phyloP scores from a whole-genome alignment of 345 rosid genomes.

The Noccaea bulbosa region DNA sequence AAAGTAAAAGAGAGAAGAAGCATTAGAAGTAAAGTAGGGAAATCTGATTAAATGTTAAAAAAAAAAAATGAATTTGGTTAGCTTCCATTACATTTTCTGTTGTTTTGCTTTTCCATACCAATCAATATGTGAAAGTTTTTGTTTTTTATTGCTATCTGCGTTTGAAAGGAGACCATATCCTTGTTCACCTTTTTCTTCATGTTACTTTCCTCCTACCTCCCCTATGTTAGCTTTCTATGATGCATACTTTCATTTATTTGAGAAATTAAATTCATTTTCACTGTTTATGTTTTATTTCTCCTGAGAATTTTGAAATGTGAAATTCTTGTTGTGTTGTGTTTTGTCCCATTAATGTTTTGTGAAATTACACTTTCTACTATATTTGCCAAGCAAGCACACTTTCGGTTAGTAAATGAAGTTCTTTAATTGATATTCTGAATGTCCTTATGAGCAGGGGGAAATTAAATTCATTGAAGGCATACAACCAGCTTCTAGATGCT shows the following conservation, averaged over 20 bases:
- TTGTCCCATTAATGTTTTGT: neutral
- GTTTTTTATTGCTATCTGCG: slow-evolving; percentile 41
- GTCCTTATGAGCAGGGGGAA: slow-evolving; percentile 60
- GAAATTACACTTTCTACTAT: neutral
- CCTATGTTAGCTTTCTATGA: slow-evolving; percentile 3
- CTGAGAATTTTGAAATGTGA: slow-evolving; percentile 2
- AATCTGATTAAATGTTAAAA: slow-evolving; percentile 16
- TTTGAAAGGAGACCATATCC: slow-evolving; percentile 33
- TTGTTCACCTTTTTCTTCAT: slow-evolving; percentile 27
- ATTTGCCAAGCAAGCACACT: neutral
- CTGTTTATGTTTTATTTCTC: slow-evolving; percentile 27
- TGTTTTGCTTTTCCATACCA: slow-evolving; percentile 25
- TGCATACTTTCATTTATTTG: neutral
- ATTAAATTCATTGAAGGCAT: slow-evolving; percentile 60
- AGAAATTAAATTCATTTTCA: neutral
- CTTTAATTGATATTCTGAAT: slow-evolving; percentile 10
- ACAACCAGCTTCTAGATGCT: slow-evolving; percentile 72
- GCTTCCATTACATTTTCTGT: slow-evolving; percentile 17
- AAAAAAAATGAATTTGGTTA: slow-evolving; percentile 11
- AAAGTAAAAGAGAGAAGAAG: slow-evolving; percentile 24
- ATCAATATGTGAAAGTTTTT: slow-evolving; percentile 38
- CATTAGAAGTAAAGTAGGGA: slow-evolving; percentile 32
- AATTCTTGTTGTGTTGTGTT: slow-evolving; percentile 9
- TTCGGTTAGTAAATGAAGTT: neutral
- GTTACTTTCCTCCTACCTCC: slow-evolving; percentile 29